These are phyloP conservation scores for Macrophomina tecta DNA, from an alignment of 2,329 filamentous ascomycete genomes.

Conservation along the genomic window DNA sequence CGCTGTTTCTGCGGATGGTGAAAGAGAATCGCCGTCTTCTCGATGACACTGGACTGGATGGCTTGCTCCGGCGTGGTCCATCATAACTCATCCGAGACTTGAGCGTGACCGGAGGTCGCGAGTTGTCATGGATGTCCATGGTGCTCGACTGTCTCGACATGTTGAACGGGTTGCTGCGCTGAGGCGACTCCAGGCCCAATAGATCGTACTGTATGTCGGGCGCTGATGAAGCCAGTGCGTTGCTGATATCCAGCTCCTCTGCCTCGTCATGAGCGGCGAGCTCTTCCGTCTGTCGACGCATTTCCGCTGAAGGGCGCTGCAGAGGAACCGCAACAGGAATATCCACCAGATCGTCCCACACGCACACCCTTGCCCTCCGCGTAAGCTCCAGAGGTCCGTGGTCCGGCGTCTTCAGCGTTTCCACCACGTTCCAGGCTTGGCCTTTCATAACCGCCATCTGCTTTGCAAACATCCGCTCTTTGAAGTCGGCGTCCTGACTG, in stretches of 20 bases:
- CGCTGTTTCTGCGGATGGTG: slow-evolving; percentile 41
- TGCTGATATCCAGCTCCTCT: slow-evolving; percentile 92
- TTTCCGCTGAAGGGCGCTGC: slow-evolving; percentile 82
- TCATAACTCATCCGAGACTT: slow-evolving; percentile 52
- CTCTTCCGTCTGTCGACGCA: slow-evolving; percentile 64
- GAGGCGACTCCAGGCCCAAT: slow-evolving; percentile 65
- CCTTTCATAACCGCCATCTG: slow-evolving; percentile 99
- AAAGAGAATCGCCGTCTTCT: slow-evolving; percentile 53
- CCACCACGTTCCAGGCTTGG: slow-evolving; percentile 98
- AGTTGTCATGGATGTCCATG: slow-evolving; percentile 42
- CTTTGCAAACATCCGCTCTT: slow-evolving; percentile 98
- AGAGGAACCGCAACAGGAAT: slow-evolving; percentile 93
- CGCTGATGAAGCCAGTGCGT: slow-evolving; percentile 62
- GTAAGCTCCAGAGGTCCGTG: slow-evolving; percentile 95
- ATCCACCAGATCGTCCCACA: slow-evolving; percentile 98
- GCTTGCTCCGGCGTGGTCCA: slow-evolving; percentile 39
- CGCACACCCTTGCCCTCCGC: slow-evolving; percentile 85
- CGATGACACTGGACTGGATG: slow-evolving; percentile 36
- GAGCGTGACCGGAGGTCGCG: slow-evolving; percentile 35
- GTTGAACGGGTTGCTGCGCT: slow-evolving; percentile 54
- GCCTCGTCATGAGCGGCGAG: slow-evolving; percentile 56
- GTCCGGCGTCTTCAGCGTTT: slow-evolving; percentile 90
- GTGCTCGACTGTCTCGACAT: slow-evolving; percentile 53
- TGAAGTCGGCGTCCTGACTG: slow-evolving; percentile 90
- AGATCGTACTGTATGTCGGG: slow-evolving; percentile 64